Conservation (phyloP, 192 early-diverging fungal species). For the Spizellomyces sp. region DNA sequence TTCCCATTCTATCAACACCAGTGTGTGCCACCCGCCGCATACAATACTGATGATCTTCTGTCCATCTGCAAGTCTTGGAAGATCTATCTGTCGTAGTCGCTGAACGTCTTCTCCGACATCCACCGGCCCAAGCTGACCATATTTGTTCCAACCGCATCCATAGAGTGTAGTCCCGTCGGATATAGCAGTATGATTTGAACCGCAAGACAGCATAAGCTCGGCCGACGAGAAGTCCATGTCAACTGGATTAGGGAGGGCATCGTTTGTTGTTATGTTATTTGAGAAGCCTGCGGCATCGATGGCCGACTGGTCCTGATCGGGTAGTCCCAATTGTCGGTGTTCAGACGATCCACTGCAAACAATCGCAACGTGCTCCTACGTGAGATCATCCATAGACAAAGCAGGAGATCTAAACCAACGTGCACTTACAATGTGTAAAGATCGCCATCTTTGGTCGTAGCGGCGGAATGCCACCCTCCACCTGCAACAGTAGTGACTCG, state of each 20-base stretch:
- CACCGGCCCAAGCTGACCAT: background rate
- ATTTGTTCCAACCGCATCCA: conserved; percentile 34
- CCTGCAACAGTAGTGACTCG: conserved; percentile 1
- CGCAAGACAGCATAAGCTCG: conserved; percentile 4
- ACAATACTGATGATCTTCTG: background rate
- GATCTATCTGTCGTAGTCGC: background rate
- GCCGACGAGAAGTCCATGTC: conserved; percentile 5
- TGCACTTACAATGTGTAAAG: conserved; percentile 30
- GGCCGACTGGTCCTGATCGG: background rate
- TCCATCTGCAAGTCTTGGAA: background rate
- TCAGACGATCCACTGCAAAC: conserved; percentile 11
- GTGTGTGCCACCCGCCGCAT: conserved; percentile 26
- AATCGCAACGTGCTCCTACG: too few species aligned
- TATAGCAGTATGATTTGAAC: conserved; percentile 14
- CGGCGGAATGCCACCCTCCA: conserved; percentile 28
- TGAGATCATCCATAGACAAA: background rate
- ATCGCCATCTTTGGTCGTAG: conserved; percentile 21
- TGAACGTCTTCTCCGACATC: background rate
- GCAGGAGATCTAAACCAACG: background rate
- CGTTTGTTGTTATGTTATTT: conserved; percentile 4
- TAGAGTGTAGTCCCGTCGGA: conserved; percentile 3
- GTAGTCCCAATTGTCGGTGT: conserved; percentile 10
- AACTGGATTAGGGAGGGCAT: conserved; percentile 21
- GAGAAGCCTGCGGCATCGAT: background rate
- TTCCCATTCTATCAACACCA: conserved; percentile 21